phyloP scores from a whole-genome alignment of 768 basidiomycete species.

The Leccinum ochraceum region DNA sequence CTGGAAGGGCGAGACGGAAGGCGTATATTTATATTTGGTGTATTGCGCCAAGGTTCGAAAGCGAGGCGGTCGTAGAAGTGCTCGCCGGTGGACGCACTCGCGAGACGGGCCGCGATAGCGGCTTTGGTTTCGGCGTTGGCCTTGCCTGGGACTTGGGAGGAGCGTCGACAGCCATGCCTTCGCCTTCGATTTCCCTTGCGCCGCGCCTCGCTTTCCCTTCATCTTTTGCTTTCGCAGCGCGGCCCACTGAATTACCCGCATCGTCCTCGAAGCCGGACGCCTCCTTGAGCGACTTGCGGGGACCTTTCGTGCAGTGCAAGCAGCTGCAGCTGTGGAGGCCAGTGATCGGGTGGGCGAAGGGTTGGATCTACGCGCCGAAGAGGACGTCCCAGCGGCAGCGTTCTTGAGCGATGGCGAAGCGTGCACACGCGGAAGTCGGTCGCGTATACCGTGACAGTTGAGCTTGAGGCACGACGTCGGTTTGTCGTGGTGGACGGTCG shows the following conservation, averaged over 20 bases:
- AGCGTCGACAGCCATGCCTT: conserved; percentile 15
- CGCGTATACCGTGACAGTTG: conserved; percentile 51
- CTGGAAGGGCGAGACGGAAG: too few relatives aligned
- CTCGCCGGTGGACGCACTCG: conserved; percentile 9
- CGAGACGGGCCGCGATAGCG: conserved; percentile 19
- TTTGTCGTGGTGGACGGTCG: conserved; percentile 64
- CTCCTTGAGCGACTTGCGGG: conserved; percentile 25
- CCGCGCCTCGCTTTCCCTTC: conserved; percentile 3
- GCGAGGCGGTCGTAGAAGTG: conserved; percentile 2
- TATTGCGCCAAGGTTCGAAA: background rate
- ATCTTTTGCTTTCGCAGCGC: conserved; percentile 8
- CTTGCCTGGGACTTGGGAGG: conserved; percentile 12
- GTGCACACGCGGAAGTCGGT: conserved; percentile 13
- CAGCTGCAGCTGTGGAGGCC: conserved; percentile 3
- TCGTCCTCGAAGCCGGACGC: conserved; percentile 20
- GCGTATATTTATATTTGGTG: too few relatives aligned
- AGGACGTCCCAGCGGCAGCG: conserved; percentile 5
- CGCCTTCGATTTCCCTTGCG: background rate
- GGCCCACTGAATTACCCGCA: conserved; percentile 11
- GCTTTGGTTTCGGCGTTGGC: background rate
- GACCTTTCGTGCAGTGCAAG: conserved; percentile 24
- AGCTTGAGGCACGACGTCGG: conserved; percentile 57
- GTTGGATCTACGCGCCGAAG: conserved; percentile 26
- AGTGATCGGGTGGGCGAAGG: conserved; percentile 27
- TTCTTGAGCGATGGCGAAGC: conserved; percentile 8